Base-by-base conservation (phyloP, 495 filamentous ascomycete genomes). In the Podospora pseudopauciseta region DNA sequence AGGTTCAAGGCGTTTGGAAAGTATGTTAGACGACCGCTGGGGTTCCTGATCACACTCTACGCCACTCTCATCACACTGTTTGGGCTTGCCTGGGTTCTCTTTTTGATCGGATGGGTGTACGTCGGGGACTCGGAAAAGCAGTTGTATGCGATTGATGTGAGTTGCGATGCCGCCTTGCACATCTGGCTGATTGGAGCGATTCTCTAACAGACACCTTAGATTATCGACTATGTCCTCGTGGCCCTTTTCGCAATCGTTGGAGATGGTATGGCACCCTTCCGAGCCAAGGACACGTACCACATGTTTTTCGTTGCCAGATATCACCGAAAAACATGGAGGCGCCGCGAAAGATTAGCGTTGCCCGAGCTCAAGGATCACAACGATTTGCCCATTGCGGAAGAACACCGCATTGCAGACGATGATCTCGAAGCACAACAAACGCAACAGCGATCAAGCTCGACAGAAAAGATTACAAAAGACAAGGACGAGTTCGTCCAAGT, bases 41-140 rank as follows among this genome's bases (percentile, higher is more conserved):
- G 91, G 5, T 89, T 92, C 69, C 80, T 92, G 28, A 87, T 94
- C 27, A 92, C 90, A 5, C 75, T 93, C 11, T 94, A 94, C 71
- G 91, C 90, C n/a, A 88, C 86, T 9, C 79, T 93, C 15, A 92
- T 94, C 68, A 94, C 91, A 0, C 80, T 92, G 6, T 94, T 93
- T 66, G 91, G 91, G 68, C 82, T 91, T 60, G 90, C 89, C 1
- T 94, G 91, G 91, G 91, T 94, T 0, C 83, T 94, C 39, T 93
- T 92, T 79, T 77, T 94, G 60, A 94, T 94, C 71, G 91, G 90
- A 56, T 94, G 91, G 91, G 92, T 94, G 73, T 91, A 92, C 68
- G 88, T 92, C n/a, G 90, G 89, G 34, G 86, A 23, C 23, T 23
- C 23, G 23, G 23, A 86, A 28, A 80, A 82, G 67, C 88, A 92